Conservation (phyloP, 1,139 yeast species). For the Suhomyces bribrorum region DNA sequence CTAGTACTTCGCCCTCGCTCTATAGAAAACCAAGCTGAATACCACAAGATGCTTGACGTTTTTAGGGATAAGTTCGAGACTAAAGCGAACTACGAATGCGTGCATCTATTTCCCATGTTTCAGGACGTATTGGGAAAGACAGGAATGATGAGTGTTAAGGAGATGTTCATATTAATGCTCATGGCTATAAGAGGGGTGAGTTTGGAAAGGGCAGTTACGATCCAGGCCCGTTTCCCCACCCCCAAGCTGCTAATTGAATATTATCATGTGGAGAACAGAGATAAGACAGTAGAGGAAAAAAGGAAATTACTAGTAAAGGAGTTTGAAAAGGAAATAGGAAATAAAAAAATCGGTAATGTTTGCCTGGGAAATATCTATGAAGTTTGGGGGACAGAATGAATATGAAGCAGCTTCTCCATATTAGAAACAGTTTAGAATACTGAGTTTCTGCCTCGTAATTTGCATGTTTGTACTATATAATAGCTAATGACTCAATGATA, state of each 20-base stretch:
- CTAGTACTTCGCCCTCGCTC: conserved; percentile 52
- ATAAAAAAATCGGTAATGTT: conserved; percentile 58
- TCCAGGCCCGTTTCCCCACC: conserved; percentile 67
- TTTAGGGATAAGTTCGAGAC: conserved; percentile 49
- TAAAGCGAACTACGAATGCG: conserved; percentile 44
- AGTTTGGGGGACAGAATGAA: conserved; percentile 52
- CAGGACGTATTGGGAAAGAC: conserved; percentile 73
- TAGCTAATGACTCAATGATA: conserved; percentile 1
- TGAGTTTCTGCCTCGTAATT: not conserved
- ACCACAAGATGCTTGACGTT: conserved; percentile 35
- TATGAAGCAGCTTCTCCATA: not conserved
- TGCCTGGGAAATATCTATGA: conserved; percentile 63
- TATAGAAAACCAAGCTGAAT: conserved; percentile 56
- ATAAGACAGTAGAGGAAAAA: conserved; percentile 29
- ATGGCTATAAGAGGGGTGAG: conserved; percentile 81
- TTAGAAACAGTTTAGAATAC: not conserved
- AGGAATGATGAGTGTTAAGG: conserved; percentile 69
- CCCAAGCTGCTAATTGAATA: conserved; percentile 54
- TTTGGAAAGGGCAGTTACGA: conserved; percentile 76
- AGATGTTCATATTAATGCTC: conserved; percentile 72
- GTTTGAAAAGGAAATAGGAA: conserved; percentile 56
- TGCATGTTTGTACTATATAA: not conserved
- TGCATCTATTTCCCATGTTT: conserved; percentile 66
- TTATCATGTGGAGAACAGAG: conserved; percentile 23
- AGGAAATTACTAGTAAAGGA: conserved; percentile 42